These are phyloP conservation scores for Wickerhamomyces subpelliculosus DNA, from an alignment of 805 yeast genomes.

Conservation along the genomic window DNA sequence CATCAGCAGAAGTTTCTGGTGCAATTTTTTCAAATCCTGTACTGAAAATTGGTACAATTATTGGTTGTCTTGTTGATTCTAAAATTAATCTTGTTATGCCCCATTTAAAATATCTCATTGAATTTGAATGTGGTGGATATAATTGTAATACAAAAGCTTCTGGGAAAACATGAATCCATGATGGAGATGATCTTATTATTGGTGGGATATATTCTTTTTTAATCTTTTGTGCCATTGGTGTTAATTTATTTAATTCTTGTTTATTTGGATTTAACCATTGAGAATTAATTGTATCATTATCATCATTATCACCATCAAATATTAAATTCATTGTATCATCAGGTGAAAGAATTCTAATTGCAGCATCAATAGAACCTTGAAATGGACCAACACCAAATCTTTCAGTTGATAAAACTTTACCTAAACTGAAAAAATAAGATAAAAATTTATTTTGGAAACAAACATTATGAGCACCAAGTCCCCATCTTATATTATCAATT, in stretches of 20 bases:
- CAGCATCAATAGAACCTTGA: constrained; percentile 85
- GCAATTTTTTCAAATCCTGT: constrained; percentile 83
- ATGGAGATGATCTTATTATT: constrained; percentile 53
- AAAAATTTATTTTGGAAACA: constrained; percentile 59
- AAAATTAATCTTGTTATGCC: constrained; percentile 80
- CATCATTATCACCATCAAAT: constrained; percentile 21
- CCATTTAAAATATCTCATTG: constrained; percentile 95
- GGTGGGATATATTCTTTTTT: constrained; percentile 40
- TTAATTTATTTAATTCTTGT: neutral
- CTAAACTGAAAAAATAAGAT: constrained; percentile 68
- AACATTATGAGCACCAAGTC: constrained; percentile 86
- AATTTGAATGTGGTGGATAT: constrained; percentile 68
- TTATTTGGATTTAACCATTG: constrained; percentile 13
- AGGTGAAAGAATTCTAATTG: constrained; percentile 70
- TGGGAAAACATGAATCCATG: constrained; percentile 94
- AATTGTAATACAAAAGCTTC: constrained; percentile 90
- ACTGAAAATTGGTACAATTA: constrained; percentile 79
- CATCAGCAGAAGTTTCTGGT: constrained; percentile 61
- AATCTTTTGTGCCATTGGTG: constrained; percentile 8
- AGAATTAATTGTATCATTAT: neutral
- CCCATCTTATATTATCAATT: constrained; percentile 78
- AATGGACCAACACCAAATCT: constrained; percentile 92
- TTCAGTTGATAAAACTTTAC: constrained; percentile 81
- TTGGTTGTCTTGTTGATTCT: constrained; percentile 79
- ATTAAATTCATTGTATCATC: constrained; percentile 52